These are phyloP conservation scores for Colletotrichum karsti DNA, from an alignment of 2,329 filamentous ascomycete species.

Conservation along the genomic window DNA sequence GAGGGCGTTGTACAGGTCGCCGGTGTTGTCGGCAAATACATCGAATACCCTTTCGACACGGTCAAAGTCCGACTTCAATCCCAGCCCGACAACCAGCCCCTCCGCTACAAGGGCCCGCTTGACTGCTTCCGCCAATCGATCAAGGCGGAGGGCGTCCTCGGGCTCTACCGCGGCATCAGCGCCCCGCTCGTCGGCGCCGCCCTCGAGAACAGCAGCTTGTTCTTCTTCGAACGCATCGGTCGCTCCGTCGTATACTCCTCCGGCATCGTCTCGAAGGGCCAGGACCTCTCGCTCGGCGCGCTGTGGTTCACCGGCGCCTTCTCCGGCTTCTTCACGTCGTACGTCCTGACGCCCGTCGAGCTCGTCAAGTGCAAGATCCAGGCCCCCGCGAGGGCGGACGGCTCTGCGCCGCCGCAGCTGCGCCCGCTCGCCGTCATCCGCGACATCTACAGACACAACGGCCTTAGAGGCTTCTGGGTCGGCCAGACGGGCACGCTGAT, in stretches of 20 bases:
- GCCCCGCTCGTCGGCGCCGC: slow-evolving; percentile 92
- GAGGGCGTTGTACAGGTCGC: slow-evolving; percentile 65
- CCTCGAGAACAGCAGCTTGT: slow-evolving; percentile 89
- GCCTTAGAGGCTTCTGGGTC: slow-evolving; percentile 90
- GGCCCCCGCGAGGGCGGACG: slow-evolving; percentile 64
- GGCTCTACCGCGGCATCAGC: slow-evolving; percentile 91
- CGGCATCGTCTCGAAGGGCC: slow-evolving; percentile 57
- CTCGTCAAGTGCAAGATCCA: slow-evolving; percentile 99
- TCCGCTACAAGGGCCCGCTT: slow-evolving; percentile 84
- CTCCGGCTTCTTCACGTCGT: slow-evolving; percentile 87
- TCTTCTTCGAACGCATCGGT: slow-evolving; percentile 87
- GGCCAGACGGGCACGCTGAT: slow-evolving; percentile 94
- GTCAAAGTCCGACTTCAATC: slow-evolving; percentile 97
- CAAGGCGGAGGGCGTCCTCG: slow-evolving; percentile 78
- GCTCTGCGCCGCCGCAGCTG: slow-evolving; percentile 56
- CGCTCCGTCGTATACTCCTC: slow-evolving; percentile 69
- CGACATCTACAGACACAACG: slow-evolving; percentile 84
- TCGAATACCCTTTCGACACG: slow-evolving; percentile 98
- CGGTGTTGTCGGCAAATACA: slow-evolving; percentile 91
- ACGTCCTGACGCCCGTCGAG: slow-evolving; percentile 94
- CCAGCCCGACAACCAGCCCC: slow-evolving; percentile 85
- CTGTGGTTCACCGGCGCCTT: slow-evolving; percentile 85
- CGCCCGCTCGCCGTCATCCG: slow-evolving; percentile 77
- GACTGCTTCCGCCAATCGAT: slow-evolving; percentile 95
- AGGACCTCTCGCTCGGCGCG: slow-evolving; percentile 76